Evolutionary conservation across 2,329 filamentous ascomycete genomes (phyloP).

Genomic region (Fusarium miscanthi): DNA sequence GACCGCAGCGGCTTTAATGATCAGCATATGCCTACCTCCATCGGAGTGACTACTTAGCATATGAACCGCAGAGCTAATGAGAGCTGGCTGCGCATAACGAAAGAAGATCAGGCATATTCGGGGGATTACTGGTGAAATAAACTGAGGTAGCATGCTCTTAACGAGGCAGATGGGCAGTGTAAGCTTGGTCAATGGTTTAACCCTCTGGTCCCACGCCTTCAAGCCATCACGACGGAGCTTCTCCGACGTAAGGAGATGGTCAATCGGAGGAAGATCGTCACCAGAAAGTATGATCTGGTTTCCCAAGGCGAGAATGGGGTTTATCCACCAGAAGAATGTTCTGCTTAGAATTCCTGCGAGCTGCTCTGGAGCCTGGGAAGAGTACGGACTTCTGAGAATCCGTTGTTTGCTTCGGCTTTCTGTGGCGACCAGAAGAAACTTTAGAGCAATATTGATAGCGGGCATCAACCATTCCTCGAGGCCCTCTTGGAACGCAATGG

Average conservation of each 20-base stretch:
- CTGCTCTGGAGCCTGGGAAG: background rate
- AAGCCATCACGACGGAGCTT: background rate
- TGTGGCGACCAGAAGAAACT: background rate
- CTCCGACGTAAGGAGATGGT: background rate
- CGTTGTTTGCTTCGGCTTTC: background rate
- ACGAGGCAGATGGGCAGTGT: background rate
- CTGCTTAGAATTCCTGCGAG: background rate
- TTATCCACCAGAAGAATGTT: background rate
- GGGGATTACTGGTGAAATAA: background rate
- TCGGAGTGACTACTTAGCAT: fast-evolving
- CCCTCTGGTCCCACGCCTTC: background rate
- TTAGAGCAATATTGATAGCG: background rate
- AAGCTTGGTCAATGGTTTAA: background rate
- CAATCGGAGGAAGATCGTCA: background rate
- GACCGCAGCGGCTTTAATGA: background rate
- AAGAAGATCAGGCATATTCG: background rate
- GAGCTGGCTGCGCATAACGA: background rate
- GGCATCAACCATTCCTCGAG: fast-evolving
- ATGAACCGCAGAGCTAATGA: background rate
- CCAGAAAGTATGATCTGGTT: background rate
- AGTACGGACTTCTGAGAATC: background rate
- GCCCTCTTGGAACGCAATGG: background rate
- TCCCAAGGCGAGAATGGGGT: background rate
- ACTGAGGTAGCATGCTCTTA: background rate
- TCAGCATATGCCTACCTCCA: fast-evolving